A percentile compares a stretch with the other conserved stretches of the same genome.
These are phyloP conservation scores for Solanum chiquidenum DNA, from an alignment of 257 asterid species.

Conservation along the genomic window DNA sequence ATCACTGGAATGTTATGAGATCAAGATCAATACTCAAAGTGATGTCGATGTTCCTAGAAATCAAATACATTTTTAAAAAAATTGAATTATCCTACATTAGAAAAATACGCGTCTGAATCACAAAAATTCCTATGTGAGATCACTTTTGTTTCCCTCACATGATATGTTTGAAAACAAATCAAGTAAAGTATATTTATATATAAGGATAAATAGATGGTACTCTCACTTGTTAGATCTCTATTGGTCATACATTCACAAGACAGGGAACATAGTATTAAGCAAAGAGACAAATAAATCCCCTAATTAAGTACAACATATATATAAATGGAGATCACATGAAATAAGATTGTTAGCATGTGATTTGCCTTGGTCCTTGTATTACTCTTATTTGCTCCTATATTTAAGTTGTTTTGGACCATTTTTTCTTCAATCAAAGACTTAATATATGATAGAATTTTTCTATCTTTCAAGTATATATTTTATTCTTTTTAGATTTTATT, in stretches of 20 bases:
- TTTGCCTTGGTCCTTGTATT: slow-evolving; percentile 16
- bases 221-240: neutral
- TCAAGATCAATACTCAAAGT: neutral
- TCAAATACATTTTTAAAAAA: too few relatives aligned
- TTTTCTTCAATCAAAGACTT: too few relatives aligned
- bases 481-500: too few relatives aligned
- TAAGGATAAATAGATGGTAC: neutral
- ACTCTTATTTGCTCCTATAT: neutral
- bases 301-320: neutral
- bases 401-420: too few relatives aligned
- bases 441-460: too few relatives aligned
- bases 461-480: too few relatives aligned
- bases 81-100: neutral
- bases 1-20: too few relatives aligned
- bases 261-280: neutral
- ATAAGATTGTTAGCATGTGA: slow-evolving; percentile 29
- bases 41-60: neutral
- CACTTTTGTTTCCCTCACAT: neutral
- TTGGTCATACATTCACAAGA: neutral
- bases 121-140: neutral
- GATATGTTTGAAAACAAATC: neutral
- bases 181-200: neutral
- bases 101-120: neutral
- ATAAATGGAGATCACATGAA: slow-evolving; percentile 33
- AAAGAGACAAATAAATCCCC: slow-evolving; percentile 23